Percentiles rank a stretch among this genome's conserved stretches.
These are phyloP conservation scores for Setomelanomma holmii DNA, from an alignment of 2,329 filamentous ascomycete species.

Conservation along the genomic window DNA sequence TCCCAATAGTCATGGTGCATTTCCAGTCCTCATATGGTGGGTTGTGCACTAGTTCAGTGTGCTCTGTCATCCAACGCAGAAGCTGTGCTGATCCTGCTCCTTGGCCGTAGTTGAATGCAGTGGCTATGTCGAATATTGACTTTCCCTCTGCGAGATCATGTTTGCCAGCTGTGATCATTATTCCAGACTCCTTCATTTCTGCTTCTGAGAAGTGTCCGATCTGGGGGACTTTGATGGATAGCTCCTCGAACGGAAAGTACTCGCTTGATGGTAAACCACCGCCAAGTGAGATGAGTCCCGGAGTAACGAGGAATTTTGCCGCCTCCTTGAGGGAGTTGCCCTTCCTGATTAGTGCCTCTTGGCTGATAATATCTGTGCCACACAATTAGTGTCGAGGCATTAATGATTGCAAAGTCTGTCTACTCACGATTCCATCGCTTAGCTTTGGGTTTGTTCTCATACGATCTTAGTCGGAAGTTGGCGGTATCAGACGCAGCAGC, in stretches of 20 bases:
- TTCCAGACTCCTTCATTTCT: slow-evolving; percentile 67
- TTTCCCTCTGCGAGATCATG: slow-evolving; percentile 76
- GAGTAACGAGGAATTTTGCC: slow-evolving; percentile 77
- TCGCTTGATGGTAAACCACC: slow-evolving; percentile 88
- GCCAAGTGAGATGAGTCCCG: slow-evolving; percentile 88
- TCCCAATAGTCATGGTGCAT: slow-evolving; percentile 82
- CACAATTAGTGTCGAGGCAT: slow-evolving; percentile 3
- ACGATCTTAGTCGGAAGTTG: slow-evolving; percentile 75
- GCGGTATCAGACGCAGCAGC: slow-evolving; percentile 81
- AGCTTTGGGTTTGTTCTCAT: slow-evolving; percentile 73
- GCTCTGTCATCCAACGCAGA: slow-evolving; percentile 89
- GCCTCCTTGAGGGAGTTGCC: slow-evolving; percentile 78
- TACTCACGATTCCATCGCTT: slow-evolving; percentile 84
- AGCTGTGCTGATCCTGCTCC: slow-evolving; percentile 85
- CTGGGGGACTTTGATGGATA: slow-evolving; percentile 76
- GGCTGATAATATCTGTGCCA: slow-evolving; percentile 49
- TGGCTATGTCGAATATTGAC: slow-evolving; percentile 75
- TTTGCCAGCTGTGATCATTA: slow-evolving; percentile 74
- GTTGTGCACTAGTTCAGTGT: slow-evolving; percentile 87
- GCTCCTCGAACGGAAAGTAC: slow-evolving; percentile 88
- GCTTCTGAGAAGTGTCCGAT: slow-evolving; percentile 74
- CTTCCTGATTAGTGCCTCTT: slow-evolving; percentile 62
- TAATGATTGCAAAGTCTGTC: background rate
- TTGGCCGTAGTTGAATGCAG: slow-evolving; percentile 93
- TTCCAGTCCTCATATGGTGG: slow-evolving; percentile 93